phyloP scores from a whole-genome alignment of 2,329 filamentous ascomycete species.

The Fusarium circinatum region DNA sequence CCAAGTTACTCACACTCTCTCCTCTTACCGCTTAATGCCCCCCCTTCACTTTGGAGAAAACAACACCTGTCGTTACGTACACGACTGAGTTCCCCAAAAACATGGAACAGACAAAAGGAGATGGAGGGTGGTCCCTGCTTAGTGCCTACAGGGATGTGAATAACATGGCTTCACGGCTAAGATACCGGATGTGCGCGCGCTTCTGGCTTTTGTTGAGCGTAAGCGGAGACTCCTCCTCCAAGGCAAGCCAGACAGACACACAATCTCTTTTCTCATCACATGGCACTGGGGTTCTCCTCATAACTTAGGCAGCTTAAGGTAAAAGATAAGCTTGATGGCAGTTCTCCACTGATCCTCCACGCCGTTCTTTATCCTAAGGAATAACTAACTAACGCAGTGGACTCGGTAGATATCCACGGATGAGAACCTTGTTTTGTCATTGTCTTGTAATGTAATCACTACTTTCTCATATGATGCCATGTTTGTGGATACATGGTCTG shows the following conservation, averaged over 20 bases:
- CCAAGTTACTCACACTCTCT: slow-evolving; percentile 18
- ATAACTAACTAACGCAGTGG: not conserved
- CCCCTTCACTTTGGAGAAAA: slow-evolving; percentile 20
- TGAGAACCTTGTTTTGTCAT: not conserved
- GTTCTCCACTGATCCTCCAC: slow-evolving; percentile 25
- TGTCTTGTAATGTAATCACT: not conserved
- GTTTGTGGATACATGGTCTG: slow-evolving; percentile 10
- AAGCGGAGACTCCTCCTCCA: slow-evolving; percentile 4
- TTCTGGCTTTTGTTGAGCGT: slow-evolving; percentile 7
- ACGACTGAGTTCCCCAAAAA: slow-evolving; percentile 9
- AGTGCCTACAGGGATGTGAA: slow-evolving; percentile 2
- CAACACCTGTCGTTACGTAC: slow-evolving; percentile 15
- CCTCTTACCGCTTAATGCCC: slow-evolving; percentile 10
- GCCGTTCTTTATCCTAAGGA: not conserved
- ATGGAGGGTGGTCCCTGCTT: slow-evolving; percentile 25
- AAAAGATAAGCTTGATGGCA: slow-evolving; percentile 31
- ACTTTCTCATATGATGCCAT: slow-evolving; percentile 18
- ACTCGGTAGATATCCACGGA: not conserved
- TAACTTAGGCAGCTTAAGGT: slow-evolving; percentile 5
- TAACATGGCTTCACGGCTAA: slow-evolving; percentile 4
- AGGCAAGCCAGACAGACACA: not conserved
- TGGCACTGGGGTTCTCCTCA: slow-evolving; percentile 22
- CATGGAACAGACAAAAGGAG: not conserved
- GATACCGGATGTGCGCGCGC: slow-evolving; percentile 7
- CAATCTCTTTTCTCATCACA: slow-evolving; percentile 29